Base-by-base conservation (phyloP, 257 asterid species). In the Scutellaria baicalensis region DNA sequence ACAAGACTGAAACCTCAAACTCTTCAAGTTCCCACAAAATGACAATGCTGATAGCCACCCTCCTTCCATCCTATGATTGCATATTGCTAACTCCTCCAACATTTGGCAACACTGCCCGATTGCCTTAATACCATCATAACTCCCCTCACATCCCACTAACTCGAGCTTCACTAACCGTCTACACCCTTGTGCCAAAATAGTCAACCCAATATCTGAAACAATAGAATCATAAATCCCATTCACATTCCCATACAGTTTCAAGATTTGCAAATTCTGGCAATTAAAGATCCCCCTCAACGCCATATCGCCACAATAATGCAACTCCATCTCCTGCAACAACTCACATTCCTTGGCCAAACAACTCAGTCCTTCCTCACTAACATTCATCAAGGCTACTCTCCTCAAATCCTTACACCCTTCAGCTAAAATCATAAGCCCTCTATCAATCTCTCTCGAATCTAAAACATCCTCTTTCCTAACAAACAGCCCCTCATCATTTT, bases 11-110 rank as follows among this genome's bases (percentile, higher is more conserved):
- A 91, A 86, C 70, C 81, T 93, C 77, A 93, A 79, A 59, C 86
- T 86, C 86, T 91, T 93, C 87, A 93, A 77, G 77, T 91, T 93
- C 59, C 69, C 80, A 66, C 95, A 93, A 73, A 77, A 91, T 0
- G 95, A 84, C 74, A 93, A 73, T 33, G 96, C 96, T 12, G 99
- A 82, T 75, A 93, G 65, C 99, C 99, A 93, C 9, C 99, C 99
- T 39, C 83, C 92, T 66, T 87, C 99, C 97, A 91, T 91, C 88
- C 90, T 87, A 73, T 80, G 42, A 72, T 84, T 77, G 55, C 79
- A 77, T 50, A 90, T 70, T 0, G 84, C 82, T 70, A 90, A 78
- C 72, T 90, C 93, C 79, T 90, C 97, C 65, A 90, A 77, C 97
- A 88, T 90, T 55, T 77, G 86, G 80, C 97, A 90, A 36, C 97